Evolutionary conservation across 2,329 filamentous ascomycete genomes (phyloP).

Genomic region (Plectosphaerella sp.): DNA sequence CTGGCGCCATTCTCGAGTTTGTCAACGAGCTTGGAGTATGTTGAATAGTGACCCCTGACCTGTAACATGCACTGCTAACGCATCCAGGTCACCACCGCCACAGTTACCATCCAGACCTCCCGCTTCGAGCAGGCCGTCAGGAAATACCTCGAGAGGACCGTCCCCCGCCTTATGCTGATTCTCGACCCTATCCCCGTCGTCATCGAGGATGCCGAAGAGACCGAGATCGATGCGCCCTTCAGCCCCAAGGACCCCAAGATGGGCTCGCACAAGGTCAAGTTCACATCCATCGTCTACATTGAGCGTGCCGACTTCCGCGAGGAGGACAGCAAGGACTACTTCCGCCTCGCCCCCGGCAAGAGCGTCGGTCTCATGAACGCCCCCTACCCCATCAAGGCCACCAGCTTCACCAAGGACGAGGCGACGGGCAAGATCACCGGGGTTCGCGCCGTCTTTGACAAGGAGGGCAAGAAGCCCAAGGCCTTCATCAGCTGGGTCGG

Average conservation of each 20-base stretch:
- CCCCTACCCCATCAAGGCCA: slow-evolving; percentile 67
- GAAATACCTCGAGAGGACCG: slow-evolving; percentile 80
- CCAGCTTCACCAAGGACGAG: slow-evolving; percentile 64
- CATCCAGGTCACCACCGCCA: slow-evolving; percentile 57
- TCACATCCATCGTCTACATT: slow-evolving; percentile 80
- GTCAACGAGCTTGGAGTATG: slow-evolving; percentile 81
- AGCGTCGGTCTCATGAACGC: slow-evolving; percentile 70
- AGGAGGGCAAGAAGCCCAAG: slow-evolving; percentile 69
- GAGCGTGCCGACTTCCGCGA: slow-evolving; percentile 78
- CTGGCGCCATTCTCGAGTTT: slow-evolving; percentile 83
- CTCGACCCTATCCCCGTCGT: slow-evolving; percentile 79
- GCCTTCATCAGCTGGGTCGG: slow-evolving; percentile 88
- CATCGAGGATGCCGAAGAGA: slow-evolving; percentile 72
- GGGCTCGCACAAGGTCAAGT: slow-evolving; percentile 54
- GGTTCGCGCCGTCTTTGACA: slow-evolving; percentile 61
- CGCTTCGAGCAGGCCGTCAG: slow-evolving; percentile 85
- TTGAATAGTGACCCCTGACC: not conserved
- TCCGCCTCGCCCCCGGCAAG: slow-evolving; percentile 75
- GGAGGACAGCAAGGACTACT: slow-evolving; percentile 70
- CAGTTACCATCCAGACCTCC: slow-evolving; percentile 71
- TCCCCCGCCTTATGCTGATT: slow-evolving; percentile 85
- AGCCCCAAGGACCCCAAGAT: slow-evolving; percentile 72
- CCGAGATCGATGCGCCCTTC: slow-evolving; percentile 69
- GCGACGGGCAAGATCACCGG: slow-evolving; percentile 58
- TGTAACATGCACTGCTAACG: not conserved